Evolutionary conservation across 2,329 filamentous ascomycete species (phyloP), one percentile per base, ranked within the genome.

Genomic region (Zymoseptoria brevis): DNA sequence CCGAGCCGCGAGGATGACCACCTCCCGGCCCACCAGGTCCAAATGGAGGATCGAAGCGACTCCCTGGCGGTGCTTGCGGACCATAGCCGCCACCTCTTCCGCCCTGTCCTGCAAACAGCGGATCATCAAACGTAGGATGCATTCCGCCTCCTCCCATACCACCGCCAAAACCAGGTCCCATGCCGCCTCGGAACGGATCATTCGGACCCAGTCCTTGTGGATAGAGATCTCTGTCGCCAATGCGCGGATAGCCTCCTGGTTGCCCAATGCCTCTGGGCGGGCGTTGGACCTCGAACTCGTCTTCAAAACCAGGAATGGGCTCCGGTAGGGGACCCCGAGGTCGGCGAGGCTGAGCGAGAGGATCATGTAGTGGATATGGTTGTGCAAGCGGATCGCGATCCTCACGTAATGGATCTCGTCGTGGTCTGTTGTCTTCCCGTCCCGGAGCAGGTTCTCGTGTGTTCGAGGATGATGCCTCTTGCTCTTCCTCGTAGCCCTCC

Each of bases 121-220:
- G 90, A 70, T 97, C 92, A 67, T 96, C 90, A 72, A 96, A 94
- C 0, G 92, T 96, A 0, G 94, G 94, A 74, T 96, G 89, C 94
- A 99, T 99, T 0, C 94, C 94, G 11, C 82, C 82, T 19, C 85
- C 82, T 13, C 84, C 83, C 0, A 66, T 62, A 7, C 55, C 78
- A n/a, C 80, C 76, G 21, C 80, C 78, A 4, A 85, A 74, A 0
- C 83, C 81, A 50, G 75, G 75, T n/a, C 83, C 76, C 53, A 81
- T 79, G 29, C 83, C 83, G 6, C 85, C 83, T 30, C 88, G 78
- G 2, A 96, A 75, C 11, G 93, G 91, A 73, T 96, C 92, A 67
- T 91, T 80, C 0, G 92, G 92, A 0, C 91, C 92, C 0, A 99
- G 77, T 0, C 90, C 90, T 8, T 87, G 87, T 1, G 94, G 94